Evolutionary conservation across 495 filamentous ascomycete genomes (phyloP).

Genomic region (Neohortaea acidophila): DNA sequence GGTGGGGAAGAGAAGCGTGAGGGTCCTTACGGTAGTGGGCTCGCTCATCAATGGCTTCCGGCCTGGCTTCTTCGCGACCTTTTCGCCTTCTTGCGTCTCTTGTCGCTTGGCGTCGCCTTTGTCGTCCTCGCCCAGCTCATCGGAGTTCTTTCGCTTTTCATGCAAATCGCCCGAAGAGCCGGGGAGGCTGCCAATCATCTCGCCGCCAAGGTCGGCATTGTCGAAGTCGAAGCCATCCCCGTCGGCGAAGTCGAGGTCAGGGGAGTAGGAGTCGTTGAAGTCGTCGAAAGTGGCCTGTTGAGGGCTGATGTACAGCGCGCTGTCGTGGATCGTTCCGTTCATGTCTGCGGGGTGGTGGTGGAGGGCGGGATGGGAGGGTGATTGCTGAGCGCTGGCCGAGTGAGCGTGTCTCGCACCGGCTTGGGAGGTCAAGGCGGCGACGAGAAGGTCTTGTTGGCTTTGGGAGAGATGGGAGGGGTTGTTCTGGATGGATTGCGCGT

Average conservation of each 20-base stretch:
- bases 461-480: conserved; percentile 48
- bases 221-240: conserved; percentile 51
- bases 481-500: neutral
- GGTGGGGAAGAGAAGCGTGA: no score
- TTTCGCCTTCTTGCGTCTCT: conserved; percentile 43
- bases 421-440: conserved; percentile 66
- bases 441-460: conserved; percentile 73
- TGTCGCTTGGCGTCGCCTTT: conserved; percentile 56
- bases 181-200: conserved; percentile 67
- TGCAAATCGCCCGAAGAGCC: conserved; percentile 45
- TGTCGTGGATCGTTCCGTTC: conserved; percentile 6
- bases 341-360: neutral
- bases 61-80: conserved; percentile 85
- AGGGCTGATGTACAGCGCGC: conserved; percentile 15
- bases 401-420: conserved; percentile 21
- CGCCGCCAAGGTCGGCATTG: conserved; percentile 33
- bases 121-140: conserved; percentile 47
- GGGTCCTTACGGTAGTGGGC: conserved; percentile 71
- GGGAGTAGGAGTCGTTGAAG: conserved; percentile 14
- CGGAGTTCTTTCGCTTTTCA: conserved; percentile 69
- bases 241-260: conserved; percentile 53
- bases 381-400: conserved; percentile 28
- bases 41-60: conserved; percentile 91
- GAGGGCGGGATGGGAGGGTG: conserved; percentile 12
- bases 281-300: conserved; percentile 13